A percentile compares a stretch with the other conserved stretches of the same genome.
Conservation (phyloP, 2,329 filamentous ascomycete genomes). For the Colletotrichum zoysiae region DNA sequence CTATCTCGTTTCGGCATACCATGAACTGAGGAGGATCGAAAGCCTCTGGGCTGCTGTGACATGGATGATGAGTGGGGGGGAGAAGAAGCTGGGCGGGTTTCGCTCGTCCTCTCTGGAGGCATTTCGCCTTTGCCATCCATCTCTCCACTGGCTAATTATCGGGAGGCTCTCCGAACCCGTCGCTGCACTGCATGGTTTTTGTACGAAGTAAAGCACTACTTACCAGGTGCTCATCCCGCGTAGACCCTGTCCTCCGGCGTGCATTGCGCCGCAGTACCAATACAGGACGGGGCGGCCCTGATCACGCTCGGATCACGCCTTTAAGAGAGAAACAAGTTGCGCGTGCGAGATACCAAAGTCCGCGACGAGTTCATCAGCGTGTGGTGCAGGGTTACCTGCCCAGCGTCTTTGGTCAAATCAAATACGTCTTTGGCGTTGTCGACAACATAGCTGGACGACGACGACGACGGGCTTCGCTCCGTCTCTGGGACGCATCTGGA, state of each 20-base stretch:
- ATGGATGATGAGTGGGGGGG: constrained; percentile 18
- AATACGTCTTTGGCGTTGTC: not conserved
- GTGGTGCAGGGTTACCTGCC: not conserved
- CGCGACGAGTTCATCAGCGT: not conserved
- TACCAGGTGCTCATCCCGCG: not conserved
- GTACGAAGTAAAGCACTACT: too few relatives aligned
- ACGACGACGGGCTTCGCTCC: not conserved
- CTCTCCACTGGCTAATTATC: constrained; percentile 11
- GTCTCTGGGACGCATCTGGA: constrained; percentile 14
- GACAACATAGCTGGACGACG: not conserved
- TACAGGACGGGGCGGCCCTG: not conserved
- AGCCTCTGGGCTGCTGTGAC: not conserved
- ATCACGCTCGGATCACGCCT: not conserved
- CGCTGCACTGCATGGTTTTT: not conserved
- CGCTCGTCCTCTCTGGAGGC: constrained; percentile 34
- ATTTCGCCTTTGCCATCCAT: constrained; percentile 5
- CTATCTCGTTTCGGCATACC: not conserved
- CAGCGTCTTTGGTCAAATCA: not conserved
- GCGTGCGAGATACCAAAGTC: not conserved
- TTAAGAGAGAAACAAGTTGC: not conserved
- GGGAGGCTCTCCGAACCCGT: not conserved
- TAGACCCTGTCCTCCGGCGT: constrained; percentile 19
- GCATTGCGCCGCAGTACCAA: constrained; percentile 29
- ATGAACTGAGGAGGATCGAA: constrained; percentile 5
- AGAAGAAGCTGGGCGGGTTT: constrained; percentile 25